Evolutionary conservation across 768 basidiomycete species (phyloP).

Genomic region (Podaxis pistillaris): DNA sequence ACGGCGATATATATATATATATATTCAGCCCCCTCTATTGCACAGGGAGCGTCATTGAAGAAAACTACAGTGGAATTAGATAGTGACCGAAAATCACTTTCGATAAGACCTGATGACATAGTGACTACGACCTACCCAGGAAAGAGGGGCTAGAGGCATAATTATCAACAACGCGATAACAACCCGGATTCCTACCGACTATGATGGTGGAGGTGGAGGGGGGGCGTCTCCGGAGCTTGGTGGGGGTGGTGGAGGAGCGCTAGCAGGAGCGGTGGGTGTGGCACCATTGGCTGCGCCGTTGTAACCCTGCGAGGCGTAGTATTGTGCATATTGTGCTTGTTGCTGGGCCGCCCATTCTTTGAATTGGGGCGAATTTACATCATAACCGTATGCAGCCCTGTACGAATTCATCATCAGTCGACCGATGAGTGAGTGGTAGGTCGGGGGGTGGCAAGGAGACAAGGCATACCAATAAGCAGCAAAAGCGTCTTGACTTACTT

Average conservation of each 20-base stretch:
- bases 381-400: slow-evolving; percentile 79
- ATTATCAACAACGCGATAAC: background rate
- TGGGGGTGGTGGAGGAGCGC: background rate
- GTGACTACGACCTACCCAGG: background rate
- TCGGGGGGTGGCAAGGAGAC: slow-evolving; percentile 9
- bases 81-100: background rate
- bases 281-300: background rate
- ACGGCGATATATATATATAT: background rate
- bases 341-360: slow-evolving; percentile 71
- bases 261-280: slow-evolving; percentile 1
- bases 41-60: background rate
- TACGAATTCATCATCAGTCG: background rate
- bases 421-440: too few relatives aligned
- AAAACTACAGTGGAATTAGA: background rate
- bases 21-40: too few relatives aligned
- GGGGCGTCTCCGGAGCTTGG: slow-evolving; percentile 1
- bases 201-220: background rate
- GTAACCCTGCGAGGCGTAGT: slow-evolving; percentile 48
- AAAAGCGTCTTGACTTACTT: slow-evolving; percentile 37
- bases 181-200: background rate
- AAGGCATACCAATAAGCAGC: slow-evolving; percentile 47
- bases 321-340: slow-evolving; percentile 62
- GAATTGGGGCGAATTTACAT: slow-evolving; percentile 72
- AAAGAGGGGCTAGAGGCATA: background rate
- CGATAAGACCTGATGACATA: background rate